Percentiles rank a stretch among this genome's conserved stretches.
phyloP scores from a whole-genome alignment of 192 early-diverging fungal genomes.

The Phycomyces nitens region DNA sequence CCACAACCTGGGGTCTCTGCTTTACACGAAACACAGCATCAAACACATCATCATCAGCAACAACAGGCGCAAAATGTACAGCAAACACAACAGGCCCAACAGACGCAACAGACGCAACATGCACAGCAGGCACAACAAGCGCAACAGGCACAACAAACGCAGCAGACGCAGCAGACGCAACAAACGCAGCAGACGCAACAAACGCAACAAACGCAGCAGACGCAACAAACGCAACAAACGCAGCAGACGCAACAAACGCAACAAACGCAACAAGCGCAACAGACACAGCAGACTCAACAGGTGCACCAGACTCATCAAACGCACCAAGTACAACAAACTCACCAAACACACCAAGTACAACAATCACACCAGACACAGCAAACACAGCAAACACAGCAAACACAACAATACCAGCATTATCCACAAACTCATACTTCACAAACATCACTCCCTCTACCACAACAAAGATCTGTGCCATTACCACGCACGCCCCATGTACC shows the following conservation, averaged over 20 bases:
- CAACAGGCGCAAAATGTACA: conserved; percentile 7
- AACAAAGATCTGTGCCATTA: background rate
- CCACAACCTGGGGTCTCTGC: background rate
- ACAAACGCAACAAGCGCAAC: background rate
- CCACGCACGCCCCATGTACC: background rate
- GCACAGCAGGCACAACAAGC: background rate
- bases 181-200: background rate
- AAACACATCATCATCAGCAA: background rate
- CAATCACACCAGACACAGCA: background rate
- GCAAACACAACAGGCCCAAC: background rate
- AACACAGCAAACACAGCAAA: background rate
- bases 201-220: background rate
- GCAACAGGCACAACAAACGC: background rate
- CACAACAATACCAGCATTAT: background rate
- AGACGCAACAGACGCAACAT: background rate
- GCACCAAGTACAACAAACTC: background rate
- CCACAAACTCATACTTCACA: background rate
- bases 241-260: background rate
- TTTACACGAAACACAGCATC: background rate
- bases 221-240: background rate
- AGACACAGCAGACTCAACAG: background rate
- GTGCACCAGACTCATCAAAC: background rate
- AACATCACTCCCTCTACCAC: background rate
- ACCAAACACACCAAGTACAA: background rate
- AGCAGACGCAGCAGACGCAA: background rate